These are phyloP conservation scores for Ascoidea rubescens DNA, from an alignment of 805 yeast species.

Conservation along the genomic window DNA sequence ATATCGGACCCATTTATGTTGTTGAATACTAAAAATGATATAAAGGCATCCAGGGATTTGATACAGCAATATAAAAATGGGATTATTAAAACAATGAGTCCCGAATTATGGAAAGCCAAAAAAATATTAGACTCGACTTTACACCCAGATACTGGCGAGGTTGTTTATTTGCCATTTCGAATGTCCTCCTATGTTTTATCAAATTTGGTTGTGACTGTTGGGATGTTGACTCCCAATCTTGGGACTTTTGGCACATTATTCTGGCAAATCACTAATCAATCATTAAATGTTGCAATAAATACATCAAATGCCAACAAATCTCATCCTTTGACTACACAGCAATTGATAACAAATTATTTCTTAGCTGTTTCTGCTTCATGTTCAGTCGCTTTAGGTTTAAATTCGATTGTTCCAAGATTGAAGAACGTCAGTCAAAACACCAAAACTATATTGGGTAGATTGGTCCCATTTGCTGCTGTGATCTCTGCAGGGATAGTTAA, in stretches of 20 bases:
- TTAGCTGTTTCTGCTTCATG: slow-evolving; percentile 92
- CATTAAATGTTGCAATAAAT: slow-evolving; percentile 91
- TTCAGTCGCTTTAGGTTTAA: slow-evolving; percentile 87
- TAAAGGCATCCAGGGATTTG: slow-evolving; percentile 47
- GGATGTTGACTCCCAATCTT: slow-evolving; percentile 92
- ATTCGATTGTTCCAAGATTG: slow-evolving; percentile 79
- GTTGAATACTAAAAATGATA: slow-evolving; percentile 50
- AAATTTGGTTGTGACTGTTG: slow-evolving; percentile 88
- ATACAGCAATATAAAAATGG: slow-evolving; percentile 69
- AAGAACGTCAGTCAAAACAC: slow-evolving; percentile 58
- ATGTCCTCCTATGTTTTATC: slow-evolving; percentile 94
- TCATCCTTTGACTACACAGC: slow-evolving; percentile 72
- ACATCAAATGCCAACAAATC: slow-evolving; percentile 94
- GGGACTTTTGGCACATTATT: slow-evolving; percentile 84
- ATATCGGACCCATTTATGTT: slow-evolving; percentile 89
- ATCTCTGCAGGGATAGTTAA: slow-evolving; percentile 94
- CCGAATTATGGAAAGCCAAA: slow-evolving; percentile 83
- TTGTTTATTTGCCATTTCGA: slow-evolving; percentile 85
- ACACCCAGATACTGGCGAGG: slow-evolving; percentile 95
- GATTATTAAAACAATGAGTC: slow-evolving; percentile 43
- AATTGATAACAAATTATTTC: slow-evolving; percentile 65
- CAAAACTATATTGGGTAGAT: slow-evolving; percentile 58
- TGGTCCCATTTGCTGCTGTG: slow-evolving; percentile 98
- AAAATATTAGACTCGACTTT: slow-evolving; percentile 78
- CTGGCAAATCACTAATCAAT: slow-evolving; percentile 98